Base-by-base conservation (phyloP, 495 filamentous ascomycete genomes). In the Penicillium verhagenii region DNA sequence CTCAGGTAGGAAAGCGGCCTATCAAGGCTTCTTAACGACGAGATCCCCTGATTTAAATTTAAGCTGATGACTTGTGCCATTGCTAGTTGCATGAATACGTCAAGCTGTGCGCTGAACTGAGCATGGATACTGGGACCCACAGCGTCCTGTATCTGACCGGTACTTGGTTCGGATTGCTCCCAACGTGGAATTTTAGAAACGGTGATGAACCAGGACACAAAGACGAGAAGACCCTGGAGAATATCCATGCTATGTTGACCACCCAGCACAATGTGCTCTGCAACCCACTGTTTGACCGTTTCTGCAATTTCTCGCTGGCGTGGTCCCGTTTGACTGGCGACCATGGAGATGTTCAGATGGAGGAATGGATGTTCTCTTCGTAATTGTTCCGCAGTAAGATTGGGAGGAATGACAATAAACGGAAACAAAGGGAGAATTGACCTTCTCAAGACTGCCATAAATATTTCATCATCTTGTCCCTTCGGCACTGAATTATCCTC, bases 141-240 rank as follows among this genome's bases (percentile, higher is more conserved):
- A 8, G 53, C 44, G 10, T 4, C n/a, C 13, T 44, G 47, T 10
- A 11, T 8, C 29, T 8, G 10, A 39, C 43, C 21, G 21, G 14
- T 13, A 16, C 21, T 13, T 24, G 16, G 31, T 14, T 48, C 25
- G 18, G 0, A 20, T 18, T 21, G 26, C 26, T 23, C 10, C 4
- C n/a, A 29, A 1, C 14, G 23, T 20, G 42, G 57, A 4, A 25
- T n/a, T 21, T 55, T 58, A 33, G 52, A 50, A 35, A 61, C 29
- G 4, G 56, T 38, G 14, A 63, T 59, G 49, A 60, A 72, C 74
- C 74, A 77, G 20, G 69, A 66, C 43, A 75, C 54, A 52, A 73
- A 69, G 18, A 75, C 52, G 21, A 77, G 61, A 2, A 77, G 61
- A 19, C 74, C 74, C 52, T 73, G 71, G 4, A 77, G 51, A 24